Percentiles rank a stretch among this genome's conserved stretches.
These are phyloP conservation scores for Periconia digitata DNA, from an alignment of 2,329 filamentous ascomycete genomes.

Conservation along the genomic window DNA sequence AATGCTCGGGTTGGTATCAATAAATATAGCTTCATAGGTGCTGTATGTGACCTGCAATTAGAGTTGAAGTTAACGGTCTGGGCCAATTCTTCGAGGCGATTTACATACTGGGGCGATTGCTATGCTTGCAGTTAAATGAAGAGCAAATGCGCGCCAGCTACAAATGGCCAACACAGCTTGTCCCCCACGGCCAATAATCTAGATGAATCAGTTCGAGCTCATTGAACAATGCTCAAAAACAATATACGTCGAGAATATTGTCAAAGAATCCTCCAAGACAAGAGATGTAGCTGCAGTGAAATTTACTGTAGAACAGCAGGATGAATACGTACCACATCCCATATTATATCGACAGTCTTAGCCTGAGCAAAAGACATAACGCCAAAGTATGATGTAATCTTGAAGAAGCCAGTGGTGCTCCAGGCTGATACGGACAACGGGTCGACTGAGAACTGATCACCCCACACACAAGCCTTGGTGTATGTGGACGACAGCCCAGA, in stretches of 20 bases:
- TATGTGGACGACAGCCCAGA: no score
- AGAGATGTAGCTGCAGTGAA: no score
- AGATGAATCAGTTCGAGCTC: no score
- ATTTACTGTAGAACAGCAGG: not conserved
- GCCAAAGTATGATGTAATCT: not conserved
- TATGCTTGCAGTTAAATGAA: constrained; percentile 24
- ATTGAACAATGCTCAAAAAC: no score
- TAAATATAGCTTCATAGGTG: constrained; percentile 18
- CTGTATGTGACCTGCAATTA: constrained; percentile 10
- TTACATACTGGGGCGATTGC: constrained; percentile 12
- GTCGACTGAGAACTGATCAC: no score
- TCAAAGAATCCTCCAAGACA: no score
- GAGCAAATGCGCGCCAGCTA: constrained; percentile 19
- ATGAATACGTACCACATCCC: not conserved
- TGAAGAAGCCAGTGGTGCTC: not conserved
- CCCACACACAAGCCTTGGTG: no score
- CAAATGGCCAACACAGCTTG: constrained; percentile 19
- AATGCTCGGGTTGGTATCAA: constrained; percentile 10
- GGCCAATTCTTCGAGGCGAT: not conserved
- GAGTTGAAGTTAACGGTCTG: not conserved
- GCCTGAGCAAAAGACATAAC: not conserved
- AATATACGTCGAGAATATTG: no score
- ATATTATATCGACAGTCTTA: not conserved
- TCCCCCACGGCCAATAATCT: constrained; percentile 23
- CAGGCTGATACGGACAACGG: no score